phyloP scores from a whole-genome alignment of 139 green algal species.

The Coelastrella sp. region DNA sequence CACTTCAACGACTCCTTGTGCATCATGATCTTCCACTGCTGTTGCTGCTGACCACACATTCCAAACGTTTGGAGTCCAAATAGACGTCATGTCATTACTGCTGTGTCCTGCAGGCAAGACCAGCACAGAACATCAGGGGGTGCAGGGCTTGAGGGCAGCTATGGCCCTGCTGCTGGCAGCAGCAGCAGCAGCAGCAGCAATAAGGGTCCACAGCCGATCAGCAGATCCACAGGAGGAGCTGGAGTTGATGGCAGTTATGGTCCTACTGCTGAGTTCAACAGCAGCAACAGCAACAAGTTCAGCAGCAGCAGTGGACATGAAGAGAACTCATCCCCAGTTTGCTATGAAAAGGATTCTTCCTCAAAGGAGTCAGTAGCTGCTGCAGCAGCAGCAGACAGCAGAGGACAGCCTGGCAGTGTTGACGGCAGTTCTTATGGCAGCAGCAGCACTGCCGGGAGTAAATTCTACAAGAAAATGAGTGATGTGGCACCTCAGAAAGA shows the following conservation, averaged over 20 bases:
- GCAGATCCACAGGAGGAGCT: not conserved
- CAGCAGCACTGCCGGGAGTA: not conserved
- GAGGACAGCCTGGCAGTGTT: not conserved
- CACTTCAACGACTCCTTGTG: too few species aligned
- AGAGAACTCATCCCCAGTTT: not conserved
- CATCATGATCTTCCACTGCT: too few species aligned
- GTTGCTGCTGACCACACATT: too few species aligned
- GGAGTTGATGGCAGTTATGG: not conserved
- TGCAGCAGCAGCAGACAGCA: not conserved
- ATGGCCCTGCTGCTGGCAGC: not conserved
- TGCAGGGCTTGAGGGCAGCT: not conserved
- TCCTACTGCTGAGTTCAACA: not conserved
- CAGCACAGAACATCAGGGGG: not conserved
- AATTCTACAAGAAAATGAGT: too few species aligned
- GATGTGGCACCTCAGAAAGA: not conserved
- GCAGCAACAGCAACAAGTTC: slow-evolving; percentile 3
- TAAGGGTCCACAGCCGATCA: not conserved
- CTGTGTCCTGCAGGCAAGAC: not conserved
- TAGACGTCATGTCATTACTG: too few species aligned
- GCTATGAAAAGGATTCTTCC: not conserved
- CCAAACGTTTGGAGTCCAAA: too few species aligned
- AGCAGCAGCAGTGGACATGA: not conserved
- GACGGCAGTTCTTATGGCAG: not conserved
- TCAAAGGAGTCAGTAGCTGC: not conserved
- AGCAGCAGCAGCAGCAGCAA: not conserved